A percentile compares a stretch with the other conserved stretches of the same genome.
These are phyloP conservation scores for Gentiana dahurica DNA, from an alignment of 257 asterid species.

Conservation along the genomic window DNA sequence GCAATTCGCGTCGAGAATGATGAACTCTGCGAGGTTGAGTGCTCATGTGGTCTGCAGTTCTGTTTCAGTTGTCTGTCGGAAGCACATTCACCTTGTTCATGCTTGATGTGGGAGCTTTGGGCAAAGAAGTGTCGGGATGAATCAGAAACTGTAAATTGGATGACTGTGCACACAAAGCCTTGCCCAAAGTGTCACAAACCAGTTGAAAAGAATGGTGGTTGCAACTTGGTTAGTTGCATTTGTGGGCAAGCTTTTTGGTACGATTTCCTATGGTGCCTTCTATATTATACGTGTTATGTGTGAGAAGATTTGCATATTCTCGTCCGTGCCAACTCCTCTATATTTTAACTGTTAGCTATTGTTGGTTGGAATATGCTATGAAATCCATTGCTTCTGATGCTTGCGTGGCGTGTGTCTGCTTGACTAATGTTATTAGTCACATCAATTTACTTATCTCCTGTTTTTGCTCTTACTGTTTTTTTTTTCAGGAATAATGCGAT, in stretches of 20 bases:
- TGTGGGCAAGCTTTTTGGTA: constrained; percentile 98
- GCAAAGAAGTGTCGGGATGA: constrained; percentile 91
- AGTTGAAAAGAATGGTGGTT: constrained; percentile 96
- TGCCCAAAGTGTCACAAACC: constrained; percentile 98
- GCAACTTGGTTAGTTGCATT: constrained; percentile 85
- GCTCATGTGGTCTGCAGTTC: constrained; percentile 89
- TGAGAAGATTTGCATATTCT: too few relatives aligned
- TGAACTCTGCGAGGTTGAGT: constrained; percentile 86
- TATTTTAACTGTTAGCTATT: too few relatives aligned
- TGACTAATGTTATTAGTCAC: too few relatives aligned
- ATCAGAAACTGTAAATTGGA: constrained; percentile 95
- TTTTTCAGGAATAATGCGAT: too few relatives aligned
- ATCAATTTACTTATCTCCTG: too few relatives aligned
- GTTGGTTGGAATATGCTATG: too few relatives aligned
- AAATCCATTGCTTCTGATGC: too few relatives aligned
- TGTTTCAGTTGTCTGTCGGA: constrained; percentile 88
- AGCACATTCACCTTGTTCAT: constrained; percentile 98
- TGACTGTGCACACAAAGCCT: constrained; percentile 77
- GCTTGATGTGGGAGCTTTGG: constrained; percentile 95
- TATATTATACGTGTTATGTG: too few relatives aligned
- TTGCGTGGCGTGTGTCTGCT: too few relatives aligned
- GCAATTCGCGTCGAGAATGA: constrained; percentile 86
- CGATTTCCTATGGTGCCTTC: constrained; percentile 13
- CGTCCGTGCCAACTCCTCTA: too few relatives aligned
- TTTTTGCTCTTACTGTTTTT: too few relatives aligned